Conservation (phyloP, 176 grass and related monocot genomes). For the Ensete ventricosum region DNA sequence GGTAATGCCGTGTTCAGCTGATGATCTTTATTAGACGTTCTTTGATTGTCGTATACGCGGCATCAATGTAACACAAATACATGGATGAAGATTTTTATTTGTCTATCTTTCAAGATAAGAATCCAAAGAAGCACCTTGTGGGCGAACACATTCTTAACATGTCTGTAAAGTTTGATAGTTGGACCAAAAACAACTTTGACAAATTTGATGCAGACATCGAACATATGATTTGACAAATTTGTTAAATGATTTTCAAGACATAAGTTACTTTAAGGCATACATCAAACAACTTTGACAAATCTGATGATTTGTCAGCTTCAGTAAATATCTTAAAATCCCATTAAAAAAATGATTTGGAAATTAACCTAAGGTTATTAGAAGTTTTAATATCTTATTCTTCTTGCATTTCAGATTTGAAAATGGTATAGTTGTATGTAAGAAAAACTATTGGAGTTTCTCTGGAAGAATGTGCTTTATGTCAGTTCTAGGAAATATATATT, state of each 20-base stretch:
- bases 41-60: not conserved
- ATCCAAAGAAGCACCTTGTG: not conserved
- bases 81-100: not conserved
- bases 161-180: too few relatives aligned
- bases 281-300: not conserved
- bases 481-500: too few relatives aligned
- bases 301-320: not conserved
- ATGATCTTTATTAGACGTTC: constrained; percentile 16
- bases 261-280: too few relatives aligned
- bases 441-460: too few relatives aligned
- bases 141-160: not conserved
- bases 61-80: not conserved
- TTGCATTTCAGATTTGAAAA: too few relatives aligned
- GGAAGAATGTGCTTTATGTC: too few relatives aligned
- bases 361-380: not conserved
- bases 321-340: not conserved
- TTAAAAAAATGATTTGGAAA: not conserved
- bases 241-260: too few relatives aligned
- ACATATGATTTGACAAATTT: too few relatives aligned
- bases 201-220: not conserved
- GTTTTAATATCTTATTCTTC: too few relatives aligned
- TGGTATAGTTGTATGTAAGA: too few relatives aligned
- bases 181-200: not conserved
- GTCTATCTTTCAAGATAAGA: not conserved
- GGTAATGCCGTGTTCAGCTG: constrained; percentile 24